Evolutionary conservation across 2,329 filamentous ascomycete genomes (phyloP).

Genomic region (Talaromyces sp.): DNA sequence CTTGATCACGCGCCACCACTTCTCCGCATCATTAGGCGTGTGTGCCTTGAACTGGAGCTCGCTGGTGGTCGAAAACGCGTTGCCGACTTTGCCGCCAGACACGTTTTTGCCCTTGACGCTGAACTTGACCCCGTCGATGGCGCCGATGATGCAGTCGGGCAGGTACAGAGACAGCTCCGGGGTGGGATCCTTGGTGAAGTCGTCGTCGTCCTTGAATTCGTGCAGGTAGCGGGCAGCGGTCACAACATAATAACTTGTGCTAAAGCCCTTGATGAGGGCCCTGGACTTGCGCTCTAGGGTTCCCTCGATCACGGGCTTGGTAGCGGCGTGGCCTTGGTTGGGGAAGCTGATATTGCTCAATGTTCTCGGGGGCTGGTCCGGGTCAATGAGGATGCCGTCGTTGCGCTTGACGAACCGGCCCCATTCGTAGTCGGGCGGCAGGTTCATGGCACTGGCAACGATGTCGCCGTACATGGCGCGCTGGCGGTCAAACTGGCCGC

Average conservation of each 20-base stretch:
- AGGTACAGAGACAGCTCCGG: slow-evolving; percentile 90
- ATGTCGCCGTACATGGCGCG: slow-evolving; percentile 81
- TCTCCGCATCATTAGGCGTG: slow-evolving; percentile 70
- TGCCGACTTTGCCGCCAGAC: slow-evolving; percentile 68
- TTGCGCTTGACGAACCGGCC: slow-evolving; percentile 73
- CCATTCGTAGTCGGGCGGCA: slow-evolving; percentile 89
- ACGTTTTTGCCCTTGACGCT: slow-evolving; percentile 92
- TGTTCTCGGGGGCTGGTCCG: slow-evolving; percentile 66
- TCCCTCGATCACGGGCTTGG: slow-evolving; percentile 80
- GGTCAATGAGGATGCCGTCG: slow-evolving; percentile 69
- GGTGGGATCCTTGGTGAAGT: slow-evolving; percentile 52
- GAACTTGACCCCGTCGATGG: slow-evolving; percentile 74
- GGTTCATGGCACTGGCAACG: slow-evolving; percentile 67
- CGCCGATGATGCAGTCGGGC: slow-evolving; percentile 79
- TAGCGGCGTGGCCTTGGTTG: slow-evolving; percentile 79
- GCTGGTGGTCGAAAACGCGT: slow-evolving; percentile 72
- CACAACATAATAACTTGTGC: slow-evolving; percentile 81
- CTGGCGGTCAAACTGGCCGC: slow-evolving; percentile 75
- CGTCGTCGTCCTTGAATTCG: slow-evolving; percentile 92
- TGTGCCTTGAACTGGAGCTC: slow-evolving; percentile 87
- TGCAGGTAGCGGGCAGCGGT: slow-evolving; percentile 85
- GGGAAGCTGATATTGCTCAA: slow-evolving; percentile 75
- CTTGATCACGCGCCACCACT: slow-evolving; percentile 75
- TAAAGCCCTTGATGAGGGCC: slow-evolving; percentile 74
- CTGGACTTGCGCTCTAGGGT: slow-evolving; percentile 86